Evolutionary conservation across 2,329 filamentous ascomycete species (phyloP).

Genomic region (Colletotrichum paranaense): DNA sequence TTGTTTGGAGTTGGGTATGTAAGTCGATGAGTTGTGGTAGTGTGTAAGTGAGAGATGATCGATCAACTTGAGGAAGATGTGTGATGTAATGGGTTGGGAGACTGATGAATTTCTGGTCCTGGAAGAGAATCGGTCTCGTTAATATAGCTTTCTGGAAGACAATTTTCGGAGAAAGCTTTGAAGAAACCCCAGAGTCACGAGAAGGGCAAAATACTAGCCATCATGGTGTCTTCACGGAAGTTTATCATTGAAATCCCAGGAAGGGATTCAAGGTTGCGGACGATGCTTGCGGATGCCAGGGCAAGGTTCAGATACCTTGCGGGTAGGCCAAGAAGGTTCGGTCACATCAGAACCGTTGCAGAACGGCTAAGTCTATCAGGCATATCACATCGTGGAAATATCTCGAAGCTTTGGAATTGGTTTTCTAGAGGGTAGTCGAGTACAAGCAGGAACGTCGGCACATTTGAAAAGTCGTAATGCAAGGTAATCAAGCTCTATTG

Average conservation of each 20-base stretch:
- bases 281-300: not conserved
- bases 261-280: no score
- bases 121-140: fast-evolving
- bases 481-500: no score
- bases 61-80: no score
- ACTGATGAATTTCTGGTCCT: not conserved
- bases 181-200: not conserved
- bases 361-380: not conserved
- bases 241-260: no score
- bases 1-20: not conserved
- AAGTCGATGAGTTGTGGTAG: not conserved
- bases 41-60: not conserved
- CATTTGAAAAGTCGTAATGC: no score
- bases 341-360: not conserved
- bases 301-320: not conserved
- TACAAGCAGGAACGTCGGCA: no score
- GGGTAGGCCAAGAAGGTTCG: not conserved
- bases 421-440: no score
- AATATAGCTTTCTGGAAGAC: not conserved
- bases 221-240: not conserved
- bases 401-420: not conserved
- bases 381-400: not conserved
- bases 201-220: no score
- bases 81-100: no score
- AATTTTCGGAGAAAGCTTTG: not conserved